A percentile compares a stretch with the other conserved stretches of the same genome.
Conservation (phyloP, 208 protist genomes). For the Vickermania spadyakhi region DNA sequence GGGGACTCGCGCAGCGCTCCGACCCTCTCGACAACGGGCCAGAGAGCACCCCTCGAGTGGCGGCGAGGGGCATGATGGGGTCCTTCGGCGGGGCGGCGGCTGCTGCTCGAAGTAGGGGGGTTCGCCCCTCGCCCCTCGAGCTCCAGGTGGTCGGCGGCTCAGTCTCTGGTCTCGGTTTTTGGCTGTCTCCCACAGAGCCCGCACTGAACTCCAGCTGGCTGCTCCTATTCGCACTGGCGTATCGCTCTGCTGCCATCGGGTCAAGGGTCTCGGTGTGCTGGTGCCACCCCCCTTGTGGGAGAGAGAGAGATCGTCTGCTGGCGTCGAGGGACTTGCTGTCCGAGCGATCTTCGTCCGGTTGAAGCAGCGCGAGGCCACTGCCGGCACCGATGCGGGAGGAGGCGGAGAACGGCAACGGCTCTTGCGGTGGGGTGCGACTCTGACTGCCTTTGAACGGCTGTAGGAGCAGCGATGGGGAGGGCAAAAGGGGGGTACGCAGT, state of each 20-base stretch:
- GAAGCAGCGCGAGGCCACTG: not conserved
- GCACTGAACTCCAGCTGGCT: not conserved
- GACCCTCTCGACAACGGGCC: too few species aligned
- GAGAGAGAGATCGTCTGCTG: not conserved
- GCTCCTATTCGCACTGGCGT: too few species aligned
- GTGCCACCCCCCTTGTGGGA: not conserved
- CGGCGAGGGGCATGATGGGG: not conserved
- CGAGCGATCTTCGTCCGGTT: not conserved
- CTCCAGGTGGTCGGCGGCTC: too few species aligned
- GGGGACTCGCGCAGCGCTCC: too few species aligned
- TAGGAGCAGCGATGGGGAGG: not conserved
- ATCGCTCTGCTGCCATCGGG: not conserved
- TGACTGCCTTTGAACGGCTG: not conserved
- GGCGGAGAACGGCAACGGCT: not conserved
- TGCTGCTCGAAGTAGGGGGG: too few species aligned
- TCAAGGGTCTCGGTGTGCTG: not conserved
- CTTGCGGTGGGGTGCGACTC: not conserved
- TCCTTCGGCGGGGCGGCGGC: too few species aligned
- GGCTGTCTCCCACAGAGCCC: not conserved
- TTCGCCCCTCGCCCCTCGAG: too few species aligned
- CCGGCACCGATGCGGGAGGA: not conserved
- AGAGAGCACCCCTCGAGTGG: not conserved
- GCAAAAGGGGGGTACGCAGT: not conserved
- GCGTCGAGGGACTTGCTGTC: not conserved
- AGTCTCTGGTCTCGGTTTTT: too few species aligned